Conservation (phyloP, 345 rosid species). For the Brassica carinata region DNA sequence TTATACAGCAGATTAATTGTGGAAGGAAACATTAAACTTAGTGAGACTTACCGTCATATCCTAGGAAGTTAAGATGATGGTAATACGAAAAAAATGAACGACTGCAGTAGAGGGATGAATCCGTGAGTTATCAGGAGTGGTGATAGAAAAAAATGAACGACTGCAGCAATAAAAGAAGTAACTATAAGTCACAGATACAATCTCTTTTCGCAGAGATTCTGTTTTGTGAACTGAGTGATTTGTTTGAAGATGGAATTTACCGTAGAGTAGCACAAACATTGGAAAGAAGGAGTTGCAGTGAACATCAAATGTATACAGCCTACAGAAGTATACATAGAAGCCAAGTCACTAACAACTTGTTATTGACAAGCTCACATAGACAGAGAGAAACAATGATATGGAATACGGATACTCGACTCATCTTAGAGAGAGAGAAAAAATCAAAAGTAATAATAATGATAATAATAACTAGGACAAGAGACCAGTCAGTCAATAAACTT, state of each 20-base stretch:
- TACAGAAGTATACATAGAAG: conserved; percentile 39
- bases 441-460: background rate
- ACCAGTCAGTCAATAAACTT: conserved; percentile 46
- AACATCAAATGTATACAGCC: conserved; percentile 98
- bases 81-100: conserved; percentile 59
- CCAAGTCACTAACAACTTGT: background rate
- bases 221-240: conserved; percentile 16
- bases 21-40: background rate
- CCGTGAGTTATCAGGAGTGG: conserved; percentile 90
- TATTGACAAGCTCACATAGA: background rate
- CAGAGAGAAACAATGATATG: conserved; percentile 1
- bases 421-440: background rate
- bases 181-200: conserved; percentile 8
- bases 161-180: conserved; percentile 57
- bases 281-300: conserved; percentile 99
- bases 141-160: conserved; percentile 86
- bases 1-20: background rate
- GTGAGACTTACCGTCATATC: conserved; percentile 81
- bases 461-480: conserved; percentile 10
- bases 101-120: conserved; percentile 76
- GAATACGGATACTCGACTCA: background rate
- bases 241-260: conserved; percentile 50
- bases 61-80: conserved; percentile 97
- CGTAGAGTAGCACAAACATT: conserved; percentile 87
- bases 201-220: background rate